These are phyloP conservation scores for Cyberlindnera veronae DNA, from an alignment of 805 yeast genomes.

Conservation along the genomic window DNA sequence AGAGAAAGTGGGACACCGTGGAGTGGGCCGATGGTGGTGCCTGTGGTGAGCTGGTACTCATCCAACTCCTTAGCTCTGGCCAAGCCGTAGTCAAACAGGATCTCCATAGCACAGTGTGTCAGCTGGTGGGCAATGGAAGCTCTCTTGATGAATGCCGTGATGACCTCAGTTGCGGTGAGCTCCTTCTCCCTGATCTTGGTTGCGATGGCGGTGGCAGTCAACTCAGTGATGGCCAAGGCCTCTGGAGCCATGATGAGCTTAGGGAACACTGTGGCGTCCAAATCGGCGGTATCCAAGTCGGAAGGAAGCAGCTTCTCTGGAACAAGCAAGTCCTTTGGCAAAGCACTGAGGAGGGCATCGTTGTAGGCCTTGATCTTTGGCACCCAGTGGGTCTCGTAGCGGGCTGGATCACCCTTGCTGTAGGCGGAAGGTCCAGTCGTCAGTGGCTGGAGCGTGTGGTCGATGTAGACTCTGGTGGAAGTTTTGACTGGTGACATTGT, in stretches of 20 bases:
- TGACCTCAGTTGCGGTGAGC: conserved; percentile 20
- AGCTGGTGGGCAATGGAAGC: conserved; percentile 63
- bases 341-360: conserved; percentile 17
- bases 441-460: conserved; percentile 21
- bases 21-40: conserved; percentile 58
- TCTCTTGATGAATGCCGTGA: conserved; percentile 33
- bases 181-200: conserved; percentile 16
- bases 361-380: conserved; percentile 27
- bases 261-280: conserved; percentile 25
- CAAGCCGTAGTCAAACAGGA: conserved; percentile 63
- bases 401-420: conserved; percentile 19
- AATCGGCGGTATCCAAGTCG: conserved; percentile 19
- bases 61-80: conserved; percentile 54
- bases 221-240: conserved; percentile 22
- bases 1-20: conserved; percentile 69
- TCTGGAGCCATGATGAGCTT: conserved; percentile 18
- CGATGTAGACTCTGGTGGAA: conserved; percentile 9
- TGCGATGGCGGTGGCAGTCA: conserved; percentile 22
- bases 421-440: conserved; percentile 2
- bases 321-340: conserved; percentile 24
- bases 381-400: conserved; percentile 21
- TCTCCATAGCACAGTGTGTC: conserved; percentile 56
- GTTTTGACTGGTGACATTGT: conserved; percentile 12
- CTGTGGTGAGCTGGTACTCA: conserved; percentile 43
- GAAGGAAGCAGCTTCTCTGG: conserved; percentile 21